These are phyloP conservation scores for Melaleuca quinquenervia DNA, from an alignment of 345 rosid genomes.

Conservation along the genomic window DNA sequence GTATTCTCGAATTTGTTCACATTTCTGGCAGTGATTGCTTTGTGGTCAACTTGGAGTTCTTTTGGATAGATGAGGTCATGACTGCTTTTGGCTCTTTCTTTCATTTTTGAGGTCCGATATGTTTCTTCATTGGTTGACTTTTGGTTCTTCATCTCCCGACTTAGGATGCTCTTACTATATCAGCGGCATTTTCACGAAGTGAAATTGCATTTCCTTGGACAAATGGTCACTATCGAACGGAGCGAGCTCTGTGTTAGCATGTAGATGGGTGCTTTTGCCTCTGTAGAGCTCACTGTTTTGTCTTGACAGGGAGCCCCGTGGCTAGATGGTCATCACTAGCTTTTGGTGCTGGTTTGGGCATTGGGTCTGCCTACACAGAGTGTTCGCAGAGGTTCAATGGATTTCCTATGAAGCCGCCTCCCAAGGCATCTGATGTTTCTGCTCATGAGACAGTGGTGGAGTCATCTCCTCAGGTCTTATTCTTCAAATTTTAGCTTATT, in stretches of 20 bases:
- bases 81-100: neutral
- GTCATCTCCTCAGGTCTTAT: neutral
- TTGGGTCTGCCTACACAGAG: slow-evolving; percentile 84
- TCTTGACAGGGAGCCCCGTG: slow-evolving; percentile 61
- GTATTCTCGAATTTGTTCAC: neutral
- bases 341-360: slow-evolving; percentile 87
- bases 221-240: neutral
- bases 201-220: neutral
- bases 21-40: neutral
- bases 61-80: neutral
- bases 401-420: slow-evolving; percentile 34
- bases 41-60: neutral
- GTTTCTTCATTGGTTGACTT: neutral
- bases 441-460: slow-evolving; percentile 35
- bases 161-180: neutral
- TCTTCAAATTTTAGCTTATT: neutral
- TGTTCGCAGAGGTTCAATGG: slow-evolving; percentile 56
- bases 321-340: slow-evolving; percentile 86
- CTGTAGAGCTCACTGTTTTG: neutral
- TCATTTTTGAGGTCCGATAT: neutral
- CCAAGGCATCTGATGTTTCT: slow-evolving; percentile 22
- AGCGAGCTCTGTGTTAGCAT: neutral
- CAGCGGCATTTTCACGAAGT: neutral
- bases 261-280: neutral
- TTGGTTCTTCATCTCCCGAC: neutral